Base-by-base conservation (phyloP, 495 filamentous ascomycete species). In the Penicillium angulare region DNA sequence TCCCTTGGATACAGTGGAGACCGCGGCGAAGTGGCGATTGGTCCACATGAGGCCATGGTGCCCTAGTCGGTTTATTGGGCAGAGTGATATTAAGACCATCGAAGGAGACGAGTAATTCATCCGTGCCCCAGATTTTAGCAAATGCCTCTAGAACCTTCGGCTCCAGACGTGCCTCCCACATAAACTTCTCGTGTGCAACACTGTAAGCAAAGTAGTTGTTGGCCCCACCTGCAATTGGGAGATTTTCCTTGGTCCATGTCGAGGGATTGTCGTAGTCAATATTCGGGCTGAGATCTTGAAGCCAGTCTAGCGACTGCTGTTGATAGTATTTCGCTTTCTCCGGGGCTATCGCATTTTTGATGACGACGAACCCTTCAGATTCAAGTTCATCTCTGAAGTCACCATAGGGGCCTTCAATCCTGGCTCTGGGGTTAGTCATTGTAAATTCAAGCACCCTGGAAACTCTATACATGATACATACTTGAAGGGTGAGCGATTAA, bases 91-190 rank as follows among this genome's bases (percentile, higher is more conserved):
- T 59, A n/a, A 59, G 15, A 3, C 52, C 56, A 56, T 59, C 56
- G 44, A 59, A 59, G 2, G 56, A 59, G 9, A 59, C 61, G 2
- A 64, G 49, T n/a, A 64, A 47, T 16, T 61, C 48, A 9, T 64
- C 57, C 0, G 54, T 61, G 3, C 42, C 49, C 49, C 57, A 63
- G 26, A 63, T 52, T 24, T 57, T 57, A 16, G 50, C 24, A 40
- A 75, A 74, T 7, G 68, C 62, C 0, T 66, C 65, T 7, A 73
- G 2, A 7, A 74, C 59, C 8, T 57, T 64, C 1, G 69, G 66
- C 43, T 74, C 73, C 42, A 56, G 52, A 5, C 73, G 65, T 15
- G 57, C 74, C 5, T 76, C 69, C 74, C 74, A 78, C 54, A 75
- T 68, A 56, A 75, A 75, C 22, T 68, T 71, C 46, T 78, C 74